Base-by-base conservation (phyloP, 352 stramenopile genomes). In the Phytophthora sp. region DNA sequence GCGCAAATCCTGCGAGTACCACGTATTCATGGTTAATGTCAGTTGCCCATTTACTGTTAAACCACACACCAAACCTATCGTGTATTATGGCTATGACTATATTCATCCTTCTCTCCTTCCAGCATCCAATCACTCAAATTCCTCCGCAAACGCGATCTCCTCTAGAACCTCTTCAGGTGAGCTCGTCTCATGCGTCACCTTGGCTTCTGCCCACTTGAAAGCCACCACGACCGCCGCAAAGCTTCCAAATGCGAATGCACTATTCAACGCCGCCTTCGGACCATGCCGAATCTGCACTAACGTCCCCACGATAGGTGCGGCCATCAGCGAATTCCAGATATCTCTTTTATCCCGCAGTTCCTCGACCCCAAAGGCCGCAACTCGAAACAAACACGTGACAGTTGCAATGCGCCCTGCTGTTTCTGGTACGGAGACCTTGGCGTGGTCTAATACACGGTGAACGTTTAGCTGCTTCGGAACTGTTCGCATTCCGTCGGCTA, bases 91-190 rank as follows among this genome's bases (percentile, higher is more conserved):
- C n/a, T n/a, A n/a, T n/a, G n/a, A n/a, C n/a, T n/a, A n/a, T n/a
- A n/a, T n/a, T n/a, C n/a, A n/a, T n/a, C n/a, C n/a, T n/a, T n/a
- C n/a, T n/a, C n/a, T n/a, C n/a, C n/a, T n/a, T n/a, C n/a, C n/a
- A 29, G 8, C 20, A 13, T 2, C 16, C 31, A 38, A 2, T 38
- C 31, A 81, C n/a, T n/a, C n/a, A n/a, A n/a, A 53, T 30, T 83
- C 75, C 60, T 80, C 69, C 0, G 65, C 72, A 33, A 81, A 84
- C 29, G 75, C 75, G 50, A 82, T 74, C 56, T 84, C 73, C 41
- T 84, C 70, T 16, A 82, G 76, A 5, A 80, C 57, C 16, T 79
- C 73, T 26, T 76, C 66, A 0, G 68, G 67, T 9, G 57, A 66
- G 47, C 42, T 65, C 15, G 69, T 61, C 27, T 79, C 56, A 24